Base-by-base conservation (phyloP, 2,329 filamentous ascomycete species). In the Alternaria solani region DNA sequence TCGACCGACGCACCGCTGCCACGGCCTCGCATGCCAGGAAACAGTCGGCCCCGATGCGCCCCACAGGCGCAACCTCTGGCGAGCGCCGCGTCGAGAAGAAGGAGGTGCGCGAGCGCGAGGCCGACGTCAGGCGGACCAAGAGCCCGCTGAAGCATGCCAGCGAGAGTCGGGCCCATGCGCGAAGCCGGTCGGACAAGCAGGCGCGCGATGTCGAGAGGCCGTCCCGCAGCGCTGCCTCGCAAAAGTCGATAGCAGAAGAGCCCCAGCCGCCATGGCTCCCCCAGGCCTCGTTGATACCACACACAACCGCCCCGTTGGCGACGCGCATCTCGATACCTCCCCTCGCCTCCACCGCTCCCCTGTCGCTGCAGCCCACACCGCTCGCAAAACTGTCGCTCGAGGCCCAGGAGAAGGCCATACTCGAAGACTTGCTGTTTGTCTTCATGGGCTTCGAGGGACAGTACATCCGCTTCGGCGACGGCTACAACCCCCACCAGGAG, bases 371-470 rank as follows among this genome's bases (percentile, higher is more conserved):
- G 43, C 91, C 91, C 1, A 82, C 82, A 49, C 84, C 89, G 7
- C 83, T 98, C 16, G 83, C 85, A 57, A 88, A 91, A 58, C 81
- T 98, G 60, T 88, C 89, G 0, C 81, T 96, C 28, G 91, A 96
- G 66, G 87, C 87, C 2, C 95, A 99, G 78, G 95, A 99, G 80
- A 87, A 89, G 25, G 91, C 88, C 8, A 90, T 99, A 47, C 84
- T 98, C 43, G 94, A 97, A 69, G 95, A 99, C 71, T 81, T 99
- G 16, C 80, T 98, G 36, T 97, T 94, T 75, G 93, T 96, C 5
- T 96, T 98, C 71, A 97, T 99, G 94, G 95, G 95, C 25, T 97
- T 93, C 65, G 95, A 99, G 79, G 95, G 95, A n/a, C 93, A 97
- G 77, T 98, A 98, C 75, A 91, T 99, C 63, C 91, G 92, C 56